Conservation (phyloP, 352 stramenopile species). For the Halophytophthora batemanensis region DNA sequence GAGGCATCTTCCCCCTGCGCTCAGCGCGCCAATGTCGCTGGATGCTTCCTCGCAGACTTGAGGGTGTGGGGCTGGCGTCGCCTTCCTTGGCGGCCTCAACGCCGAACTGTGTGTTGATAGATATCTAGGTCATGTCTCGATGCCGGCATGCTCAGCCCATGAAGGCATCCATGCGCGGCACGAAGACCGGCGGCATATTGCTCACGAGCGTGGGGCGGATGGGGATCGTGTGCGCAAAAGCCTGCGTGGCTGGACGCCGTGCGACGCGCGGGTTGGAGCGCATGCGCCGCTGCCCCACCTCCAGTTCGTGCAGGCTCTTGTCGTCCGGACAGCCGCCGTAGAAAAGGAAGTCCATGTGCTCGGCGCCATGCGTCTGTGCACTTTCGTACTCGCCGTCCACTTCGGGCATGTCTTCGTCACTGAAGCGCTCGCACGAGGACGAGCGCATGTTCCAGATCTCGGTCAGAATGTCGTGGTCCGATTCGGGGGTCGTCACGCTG, state of each 20-base stretch:
- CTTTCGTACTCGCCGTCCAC: constrained; percentile 8
- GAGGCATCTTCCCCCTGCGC: too few relatives aligned
- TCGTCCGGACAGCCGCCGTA: constrained; percentile 42
- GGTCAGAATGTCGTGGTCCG: constrained; percentile 18
- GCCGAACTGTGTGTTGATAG: background rate
- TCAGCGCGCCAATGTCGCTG: too few relatives aligned
- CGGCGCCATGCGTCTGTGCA: background rate
- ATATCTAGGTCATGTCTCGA: background rate
- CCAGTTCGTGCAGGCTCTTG: constrained; percentile 27
- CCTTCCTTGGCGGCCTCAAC: too few relatives aligned
- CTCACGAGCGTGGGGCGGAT: constrained; percentile 43
- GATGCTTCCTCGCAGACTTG: too few relatives aligned
- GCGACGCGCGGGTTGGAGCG: constrained; percentile 6
- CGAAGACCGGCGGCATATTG: constrained; percentile 40
- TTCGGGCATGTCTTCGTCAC: constrained; percentile 4
- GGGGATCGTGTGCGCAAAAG: constrained; percentile 24
- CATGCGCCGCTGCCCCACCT: constrained; percentile 21
- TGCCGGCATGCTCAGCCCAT: constrained; percentile 3
- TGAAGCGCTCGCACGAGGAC: constrained; percentile 2
- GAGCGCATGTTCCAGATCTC: constrained; percentile 20
- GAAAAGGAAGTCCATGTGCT: constrained; percentile 57
- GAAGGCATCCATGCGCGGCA: constrained; percentile 24
- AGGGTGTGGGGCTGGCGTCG: too few relatives aligned
- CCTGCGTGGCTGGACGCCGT: constrained; percentile 11
- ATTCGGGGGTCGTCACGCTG: constrained; percentile 8